Evolutionary conservation across 192 early-diverging fungal genomes (phyloP).

Genomic region (Phycomyces blakesleeanus): DNA sequence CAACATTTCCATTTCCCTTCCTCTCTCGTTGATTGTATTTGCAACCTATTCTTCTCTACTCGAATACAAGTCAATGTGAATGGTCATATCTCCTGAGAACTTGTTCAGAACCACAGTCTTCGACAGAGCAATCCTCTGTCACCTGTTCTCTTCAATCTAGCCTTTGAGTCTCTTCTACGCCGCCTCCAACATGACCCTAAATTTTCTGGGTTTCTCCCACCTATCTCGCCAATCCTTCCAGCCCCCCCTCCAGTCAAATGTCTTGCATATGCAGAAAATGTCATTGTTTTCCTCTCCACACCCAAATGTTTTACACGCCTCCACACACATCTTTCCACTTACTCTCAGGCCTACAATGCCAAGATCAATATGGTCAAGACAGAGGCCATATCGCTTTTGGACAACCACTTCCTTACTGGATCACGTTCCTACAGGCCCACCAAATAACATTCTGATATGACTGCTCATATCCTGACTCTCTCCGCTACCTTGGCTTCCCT

Average conservation of each 20-base stretch:
- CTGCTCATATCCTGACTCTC: background rate
- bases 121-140: conserved; percentile 29
- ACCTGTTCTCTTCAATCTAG: background rate
- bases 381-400: background rate
- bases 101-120: conserved; percentile 13
- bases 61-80: conserved; percentile 16
- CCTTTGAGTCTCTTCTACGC: conserved; percentile 11
- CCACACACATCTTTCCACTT: background rate
- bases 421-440: too few relatives aligned
- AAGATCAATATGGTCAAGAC: conserved; percentile 8
- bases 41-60: too few relatives aligned
- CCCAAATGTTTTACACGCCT: background rate
- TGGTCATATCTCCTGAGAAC: background rate
- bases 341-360: conserved; percentile 9
- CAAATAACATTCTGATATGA: background rate
- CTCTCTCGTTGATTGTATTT: too few relatives aligned
- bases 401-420: too few relatives aligned
- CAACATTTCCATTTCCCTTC: too few relatives aligned
- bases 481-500: background rate
- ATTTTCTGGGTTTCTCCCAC: background rate
- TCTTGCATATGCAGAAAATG: conserved; percentile 15
- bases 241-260: background rate
- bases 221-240: background rate
- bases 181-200: background rate
- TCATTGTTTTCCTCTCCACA: background rate